These are phyloP conservation scores for Rhodosporidiobolus sp. DNA, from an alignment of 768 basidiomycete genomes.

Conservation along the genomic window DNA sequence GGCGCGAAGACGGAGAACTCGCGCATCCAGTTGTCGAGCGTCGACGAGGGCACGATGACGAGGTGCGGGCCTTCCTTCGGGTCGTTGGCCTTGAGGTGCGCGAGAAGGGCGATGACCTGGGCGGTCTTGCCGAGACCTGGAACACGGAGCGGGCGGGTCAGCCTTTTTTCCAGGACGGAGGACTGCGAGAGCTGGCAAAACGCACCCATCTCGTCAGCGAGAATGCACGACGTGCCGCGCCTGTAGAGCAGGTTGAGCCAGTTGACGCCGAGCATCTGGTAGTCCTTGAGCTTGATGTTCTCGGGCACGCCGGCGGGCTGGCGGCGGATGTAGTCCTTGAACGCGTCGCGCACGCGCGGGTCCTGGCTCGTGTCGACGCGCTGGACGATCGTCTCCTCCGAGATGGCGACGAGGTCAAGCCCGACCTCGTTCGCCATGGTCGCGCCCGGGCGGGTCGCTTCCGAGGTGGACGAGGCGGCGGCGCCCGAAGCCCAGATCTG, in stretches of 20 bases:
- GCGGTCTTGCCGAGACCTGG: constrained; percentile 92
- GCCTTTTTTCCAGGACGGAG: constrained; percentile 25
- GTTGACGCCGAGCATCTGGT: constrained; percentile 94
- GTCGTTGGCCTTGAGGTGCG: constrained; percentile 75
- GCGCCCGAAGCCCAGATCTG: constrained; percentile 63
- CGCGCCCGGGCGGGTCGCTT: constrained; percentile 33
- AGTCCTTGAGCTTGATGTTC: constrained; percentile 75
- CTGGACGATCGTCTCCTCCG: constrained; percentile 46
- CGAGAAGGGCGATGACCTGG: constrained; percentile 96
- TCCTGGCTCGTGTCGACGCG: constrained; percentile 42
- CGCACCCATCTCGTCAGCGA: constrained; percentile 98
- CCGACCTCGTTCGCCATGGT: constrained; percentile 36
- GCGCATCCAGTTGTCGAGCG: constrained; percentile 96
- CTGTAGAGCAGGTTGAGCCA: constrained; percentile 88
- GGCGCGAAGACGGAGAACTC: constrained; percentile 92
- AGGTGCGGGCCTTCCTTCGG: constrained; percentile 75
- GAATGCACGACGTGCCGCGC: constrained; percentile 80
- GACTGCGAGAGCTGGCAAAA: background rate
- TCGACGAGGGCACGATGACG: constrained; percentile 95
- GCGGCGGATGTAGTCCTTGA: constrained; percentile 61
- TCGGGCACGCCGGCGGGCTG: constrained; percentile 64
- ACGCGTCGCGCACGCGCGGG: constrained; percentile 44
- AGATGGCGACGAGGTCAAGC: constrained; percentile 46
- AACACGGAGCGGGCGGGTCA: background rate
- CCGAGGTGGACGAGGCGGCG: constrained; percentile 38